These are phyloP conservation scores for Kazachstania psychrophila DNA, from an alignment of 805 yeast genomes.

Conservation along the genomic window DNA sequence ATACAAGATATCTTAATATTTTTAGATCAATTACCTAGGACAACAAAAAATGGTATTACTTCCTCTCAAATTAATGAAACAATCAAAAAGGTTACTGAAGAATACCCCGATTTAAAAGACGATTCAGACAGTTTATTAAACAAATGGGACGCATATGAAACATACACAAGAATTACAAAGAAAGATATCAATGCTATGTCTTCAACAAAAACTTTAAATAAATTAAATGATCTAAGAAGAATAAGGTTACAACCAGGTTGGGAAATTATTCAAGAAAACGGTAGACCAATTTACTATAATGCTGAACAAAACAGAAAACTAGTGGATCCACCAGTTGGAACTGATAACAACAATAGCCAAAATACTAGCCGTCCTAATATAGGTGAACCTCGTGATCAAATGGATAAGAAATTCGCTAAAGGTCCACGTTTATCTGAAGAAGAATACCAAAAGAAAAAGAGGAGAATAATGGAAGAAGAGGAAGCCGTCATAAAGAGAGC, in stretches of 20 bases:
- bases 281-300: slow-evolving; percentile 28
- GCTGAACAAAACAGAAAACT: slow-evolving; percentile 24
- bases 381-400: not conserved
- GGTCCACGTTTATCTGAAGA: slow-evolving; percentile 14
- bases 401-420: not conserved
- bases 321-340: slow-evolving; percentile 25
- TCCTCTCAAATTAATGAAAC: slow-evolving; percentile 63
- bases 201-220: slow-evolving; percentile 12
- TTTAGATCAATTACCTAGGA: slow-evolving; percentile 53
- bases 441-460: slow-evolving; percentile 26
- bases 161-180: slow-evolving; percentile 82
- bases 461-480: slow-evolving; percentile 21
- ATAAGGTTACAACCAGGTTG: slow-evolving; percentile 29
- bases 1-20: slow-evolving; percentile 45
- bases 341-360: slow-evolving; percentile 1
- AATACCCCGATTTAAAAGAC: slow-evolving; percentile 22
- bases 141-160: slow-evolving; percentile 65
- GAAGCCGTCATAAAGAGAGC: slow-evolving; percentile 15
- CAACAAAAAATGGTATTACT: slow-evolving; percentile 69
- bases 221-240: slow-evolving; percentile 25
- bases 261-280: slow-evolving; percentile 30
- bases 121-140: slow-evolving; percentile 37
- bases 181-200: slow-evolving; percentile 21
- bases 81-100: slow-evolving; percentile 30
- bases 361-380: not conserved